Conservation (phyloP, 139 green algal genomes). For the Chlorella sp. region DNA sequence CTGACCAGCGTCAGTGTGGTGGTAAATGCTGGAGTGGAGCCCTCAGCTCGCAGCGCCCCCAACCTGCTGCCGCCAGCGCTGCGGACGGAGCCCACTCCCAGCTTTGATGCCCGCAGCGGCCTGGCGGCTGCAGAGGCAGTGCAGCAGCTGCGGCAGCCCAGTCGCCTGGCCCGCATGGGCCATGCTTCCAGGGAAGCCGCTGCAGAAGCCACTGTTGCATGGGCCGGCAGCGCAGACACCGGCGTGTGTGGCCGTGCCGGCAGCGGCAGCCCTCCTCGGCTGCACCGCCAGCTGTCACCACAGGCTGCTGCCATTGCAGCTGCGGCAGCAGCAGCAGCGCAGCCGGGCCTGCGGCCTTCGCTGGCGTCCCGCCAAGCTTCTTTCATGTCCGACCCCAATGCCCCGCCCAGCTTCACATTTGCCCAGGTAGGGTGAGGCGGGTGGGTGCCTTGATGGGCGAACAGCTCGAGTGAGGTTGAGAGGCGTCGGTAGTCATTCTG, state of each 20-base stretch:
- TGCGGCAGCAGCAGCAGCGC: not conserved
- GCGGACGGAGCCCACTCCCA: not conserved
- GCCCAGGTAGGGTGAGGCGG: not conserved
- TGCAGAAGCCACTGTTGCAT: too few species aligned
- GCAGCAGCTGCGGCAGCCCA: not conserved
- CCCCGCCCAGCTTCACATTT: not conserved
- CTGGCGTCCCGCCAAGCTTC: slow-evolving; percentile 1
- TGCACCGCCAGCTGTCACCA: not conserved
- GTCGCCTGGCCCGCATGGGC: not conserved
- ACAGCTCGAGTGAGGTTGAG: too few species aligned
- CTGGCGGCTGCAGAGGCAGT: not conserved
- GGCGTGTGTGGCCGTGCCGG: too few species aligned
- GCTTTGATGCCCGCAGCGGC: too few species aligned
- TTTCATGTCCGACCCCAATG: not conserved
- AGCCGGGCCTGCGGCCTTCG: not conserved
- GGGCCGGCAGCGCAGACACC: too few species aligned
- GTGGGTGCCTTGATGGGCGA: too few species aligned
- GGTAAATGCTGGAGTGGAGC: slow-evolving; percentile 8
- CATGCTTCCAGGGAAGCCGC: too few species aligned
- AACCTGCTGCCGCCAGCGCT: not conserved
- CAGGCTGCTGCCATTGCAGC: not conserved
- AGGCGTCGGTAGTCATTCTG: too few species aligned
- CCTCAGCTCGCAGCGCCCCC: not conserved
- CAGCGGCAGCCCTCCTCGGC: not conserved
- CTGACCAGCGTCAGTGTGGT: slow-evolving; percentile 12